These are phyloP conservation scores for Alternaria viburni DNA, from an alignment of 2,329 filamentous ascomycete genomes.

Conservation along the genomic window DNA sequence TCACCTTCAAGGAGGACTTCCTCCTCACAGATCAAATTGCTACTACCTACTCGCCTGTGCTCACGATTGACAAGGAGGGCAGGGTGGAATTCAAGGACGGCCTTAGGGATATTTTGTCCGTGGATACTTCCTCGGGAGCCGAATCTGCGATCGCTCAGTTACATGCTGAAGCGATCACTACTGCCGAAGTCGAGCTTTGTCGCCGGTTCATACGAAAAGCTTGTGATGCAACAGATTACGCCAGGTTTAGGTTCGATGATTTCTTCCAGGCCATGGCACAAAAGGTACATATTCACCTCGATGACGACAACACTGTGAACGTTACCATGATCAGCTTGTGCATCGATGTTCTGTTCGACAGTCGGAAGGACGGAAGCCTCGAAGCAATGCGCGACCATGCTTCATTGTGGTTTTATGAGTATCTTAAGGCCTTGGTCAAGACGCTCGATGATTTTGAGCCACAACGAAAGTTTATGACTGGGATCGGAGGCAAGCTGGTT, in stretches of 20 bases:
- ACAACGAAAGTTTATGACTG: background rate
- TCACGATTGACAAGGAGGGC: slow-evolving; percentile 2
- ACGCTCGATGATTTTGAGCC: background rate
- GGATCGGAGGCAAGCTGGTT: background rate
- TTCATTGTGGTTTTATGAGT: background rate
- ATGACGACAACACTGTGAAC: background rate
- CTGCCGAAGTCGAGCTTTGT: background rate
- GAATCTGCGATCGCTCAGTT: background rate
- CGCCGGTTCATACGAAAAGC: background rate
- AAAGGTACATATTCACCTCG: slow-evolving; percentile 10
- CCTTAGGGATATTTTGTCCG: background rate
- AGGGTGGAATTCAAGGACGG: slow-evolving; percentile 6
- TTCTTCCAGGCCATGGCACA: slow-evolving; percentile 17
- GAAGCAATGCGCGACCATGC: background rate
- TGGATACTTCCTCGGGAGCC: background rate
- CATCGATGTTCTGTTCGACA: background rate
- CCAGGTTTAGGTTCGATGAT: slow-evolving; percentile 15
- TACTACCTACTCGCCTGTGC: slow-evolving; percentile 10
- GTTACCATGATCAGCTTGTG: background rate
- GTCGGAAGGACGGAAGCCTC: background rate
- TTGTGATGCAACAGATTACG: background rate
- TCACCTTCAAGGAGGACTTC: slow-evolving; percentile 3
- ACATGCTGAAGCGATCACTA: background rate
- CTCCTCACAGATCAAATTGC: slow-evolving; percentile 7
- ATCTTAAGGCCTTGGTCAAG: background rate